Conservation (phyloP, 257 asterid genomes). For the Penstemon newberryi region DNA sequence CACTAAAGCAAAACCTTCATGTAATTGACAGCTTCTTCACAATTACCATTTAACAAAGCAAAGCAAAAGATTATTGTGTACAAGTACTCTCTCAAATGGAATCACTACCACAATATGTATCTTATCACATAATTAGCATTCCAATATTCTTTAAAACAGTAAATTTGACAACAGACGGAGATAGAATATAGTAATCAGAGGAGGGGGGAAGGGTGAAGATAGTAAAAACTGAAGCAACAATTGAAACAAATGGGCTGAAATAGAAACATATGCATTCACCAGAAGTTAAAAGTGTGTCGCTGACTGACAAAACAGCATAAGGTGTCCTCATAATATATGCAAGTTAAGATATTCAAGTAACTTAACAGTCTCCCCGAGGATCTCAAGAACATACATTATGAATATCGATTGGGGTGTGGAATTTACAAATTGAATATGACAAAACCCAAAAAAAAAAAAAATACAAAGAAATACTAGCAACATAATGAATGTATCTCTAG, state of each 20-base stretch:
- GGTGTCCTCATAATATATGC: background rate
- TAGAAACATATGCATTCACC: slow-evolving; percentile 16
- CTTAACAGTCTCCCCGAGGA: background rate
- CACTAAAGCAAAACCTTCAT: background rate
- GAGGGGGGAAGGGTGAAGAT: no score
- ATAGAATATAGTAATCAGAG: no score
- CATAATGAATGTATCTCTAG: slow-evolving; percentile 10
- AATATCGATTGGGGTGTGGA: background rate
- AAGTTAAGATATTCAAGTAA: background rate
- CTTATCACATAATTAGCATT: background rate
- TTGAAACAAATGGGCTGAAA: background rate
- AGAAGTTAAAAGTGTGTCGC: background rate
- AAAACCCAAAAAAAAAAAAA: background rate
- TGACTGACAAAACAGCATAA: background rate
- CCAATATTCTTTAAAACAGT: no score
- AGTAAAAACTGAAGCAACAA: slow-evolving; percentile 6
- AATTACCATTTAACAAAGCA: slow-evolving; percentile 5
- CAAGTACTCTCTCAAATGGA: background rate
- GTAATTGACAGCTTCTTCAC: background rate
- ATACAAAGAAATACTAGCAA: background rate
- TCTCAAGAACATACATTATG: slow-evolving; percentile 4
- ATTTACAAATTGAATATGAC: slow-evolving; percentile 22
- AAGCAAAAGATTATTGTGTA: background rate
- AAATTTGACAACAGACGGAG: no score
- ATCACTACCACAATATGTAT: slow-evolving; percentile 1